These are phyloP conservation scores for Liriodendron chinense DNA, from an alignment of 164 flowering plant species.

Conservation along the genomic window DNA sequence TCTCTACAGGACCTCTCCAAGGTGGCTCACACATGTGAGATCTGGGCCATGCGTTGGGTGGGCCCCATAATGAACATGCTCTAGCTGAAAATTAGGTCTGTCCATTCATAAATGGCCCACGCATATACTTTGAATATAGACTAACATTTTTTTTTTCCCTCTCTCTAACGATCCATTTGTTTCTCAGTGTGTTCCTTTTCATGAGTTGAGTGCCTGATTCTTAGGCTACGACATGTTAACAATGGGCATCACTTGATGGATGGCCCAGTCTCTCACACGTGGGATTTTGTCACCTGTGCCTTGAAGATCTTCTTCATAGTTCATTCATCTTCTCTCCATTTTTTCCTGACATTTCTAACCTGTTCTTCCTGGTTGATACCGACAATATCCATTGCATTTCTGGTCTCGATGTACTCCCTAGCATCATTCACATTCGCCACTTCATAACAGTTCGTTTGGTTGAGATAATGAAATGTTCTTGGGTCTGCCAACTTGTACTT, in stretches of 20 bases:
- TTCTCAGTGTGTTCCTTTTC: background rate
- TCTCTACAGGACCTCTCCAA: background rate
- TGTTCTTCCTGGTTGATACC: slow-evolving; percentile 79
- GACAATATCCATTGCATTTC: slow-evolving; percentile 86
- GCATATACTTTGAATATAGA: background rate
- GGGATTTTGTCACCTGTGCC: background rate
- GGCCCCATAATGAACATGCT: background rate
- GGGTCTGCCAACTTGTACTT: slow-evolving; percentile 69
- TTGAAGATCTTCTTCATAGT: background rate
- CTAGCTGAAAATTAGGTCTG: background rate
- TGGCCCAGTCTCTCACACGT: background rate
- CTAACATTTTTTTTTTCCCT: background rate
- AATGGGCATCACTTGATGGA: background rate
- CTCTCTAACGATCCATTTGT: background rate
- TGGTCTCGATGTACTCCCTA: slow-evolving; percentile 58
- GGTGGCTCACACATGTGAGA: background rate
- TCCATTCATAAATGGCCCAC: background rate
- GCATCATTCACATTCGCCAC: slow-evolving; percentile 71
- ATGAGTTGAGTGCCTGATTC: background rate
- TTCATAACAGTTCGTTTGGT: slow-evolving; percentile 73
- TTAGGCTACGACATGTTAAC: background rate
- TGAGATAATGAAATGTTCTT: slow-evolving; percentile 71
- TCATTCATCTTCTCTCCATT: no score
- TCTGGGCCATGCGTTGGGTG: background rate
- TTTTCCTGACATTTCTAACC: slow-evolving; percentile 33